phyloP scores from a whole-genome alignment of 176 grass and related monocot species.

The Carex littledalei region DNA sequence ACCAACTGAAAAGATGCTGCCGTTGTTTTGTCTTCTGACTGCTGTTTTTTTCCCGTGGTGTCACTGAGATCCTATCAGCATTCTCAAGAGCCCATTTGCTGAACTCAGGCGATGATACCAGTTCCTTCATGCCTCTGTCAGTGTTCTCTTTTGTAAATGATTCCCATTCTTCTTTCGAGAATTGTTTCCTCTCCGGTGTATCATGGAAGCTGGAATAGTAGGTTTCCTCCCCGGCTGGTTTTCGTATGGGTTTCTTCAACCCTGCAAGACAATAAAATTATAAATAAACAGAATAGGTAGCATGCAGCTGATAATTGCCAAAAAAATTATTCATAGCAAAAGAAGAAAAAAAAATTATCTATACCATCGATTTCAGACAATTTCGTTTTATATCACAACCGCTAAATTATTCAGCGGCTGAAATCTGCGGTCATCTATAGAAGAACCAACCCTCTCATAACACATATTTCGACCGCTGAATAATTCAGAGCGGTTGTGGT shows the following conservation, averaged over 20 bases:
- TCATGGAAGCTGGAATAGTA: conserved; percentile 74
- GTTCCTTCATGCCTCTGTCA: conserved; percentile 45
- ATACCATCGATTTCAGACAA: too few species aligned
- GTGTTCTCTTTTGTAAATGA: conserved; percentile 70
- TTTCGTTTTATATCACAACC: too few species aligned
- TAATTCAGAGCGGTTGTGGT: too few species aligned
- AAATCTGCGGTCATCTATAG: too few species aligned
- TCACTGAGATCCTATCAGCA: conserved; percentile 53
- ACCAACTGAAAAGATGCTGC: conserved; percentile 42
- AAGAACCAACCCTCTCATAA: too few species aligned
- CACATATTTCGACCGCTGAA: too few species aligned
- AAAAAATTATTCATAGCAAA: too few species aligned
- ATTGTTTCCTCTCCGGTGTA: conserved; percentile 53
- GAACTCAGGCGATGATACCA: conserved; percentile 72
- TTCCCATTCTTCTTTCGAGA: conserved; percentile 69
- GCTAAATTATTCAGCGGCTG: too few species aligned
- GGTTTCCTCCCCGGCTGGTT: conserved; percentile 27
- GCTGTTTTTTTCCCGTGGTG: conserved; percentile 32
- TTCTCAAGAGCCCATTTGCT: conserved; percentile 70
- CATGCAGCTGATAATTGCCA: not conserved
- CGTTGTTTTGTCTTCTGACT: conserved; percentile 34
- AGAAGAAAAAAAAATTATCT: too few species aligned
- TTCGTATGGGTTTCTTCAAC: conserved; percentile 5
- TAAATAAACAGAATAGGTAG: not conserved
- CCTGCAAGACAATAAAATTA: conserved; percentile 33